phyloP scores from a whole-genome alignment of 345 rosid genomes.

The Hibiscus trionum region DNA sequence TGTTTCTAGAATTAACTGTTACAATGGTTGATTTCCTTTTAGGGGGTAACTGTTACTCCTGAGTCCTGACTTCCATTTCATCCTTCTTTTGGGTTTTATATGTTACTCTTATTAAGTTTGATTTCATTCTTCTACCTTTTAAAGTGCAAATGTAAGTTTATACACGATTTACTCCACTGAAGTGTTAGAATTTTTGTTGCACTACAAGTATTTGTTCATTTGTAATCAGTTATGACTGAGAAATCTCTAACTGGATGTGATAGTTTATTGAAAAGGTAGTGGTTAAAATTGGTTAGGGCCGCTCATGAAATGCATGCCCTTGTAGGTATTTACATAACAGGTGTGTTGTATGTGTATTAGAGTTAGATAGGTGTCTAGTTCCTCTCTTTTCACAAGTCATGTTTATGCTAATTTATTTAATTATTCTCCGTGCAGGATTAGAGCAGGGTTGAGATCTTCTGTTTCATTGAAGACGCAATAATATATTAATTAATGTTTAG shows the following conservation, averaged over 20 bases:
- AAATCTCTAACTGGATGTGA: background rate
- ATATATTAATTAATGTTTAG: background rate
- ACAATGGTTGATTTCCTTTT: background rate
- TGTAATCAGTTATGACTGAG: background rate
- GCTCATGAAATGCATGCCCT: background rate
- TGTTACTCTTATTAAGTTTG: too few species aligned
- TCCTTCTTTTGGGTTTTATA: too few species aligned
- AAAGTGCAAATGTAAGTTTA: background rate
- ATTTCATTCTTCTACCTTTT: background rate
- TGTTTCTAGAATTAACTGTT: background rate
- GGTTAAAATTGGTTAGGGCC: background rate
- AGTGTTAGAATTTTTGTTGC: background rate
- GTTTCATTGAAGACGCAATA: background rate
- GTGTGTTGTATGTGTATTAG: background rate
- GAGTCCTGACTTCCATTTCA: too few species aligned
- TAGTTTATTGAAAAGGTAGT: background rate
- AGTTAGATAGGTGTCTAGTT: constrained; percentile 3
- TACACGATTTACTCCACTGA: background rate
- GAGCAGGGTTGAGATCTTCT: background rate
- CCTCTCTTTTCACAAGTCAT: background rate
- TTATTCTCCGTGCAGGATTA: constrained; percentile 4
- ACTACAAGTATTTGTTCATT: background rate
- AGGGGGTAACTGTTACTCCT: background rate
- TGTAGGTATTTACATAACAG: background rate
- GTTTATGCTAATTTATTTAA: background rate